Evolutionary conservation across 345 rosid genomes (phyloP).

Genomic region (Linum lewisii): DNA sequence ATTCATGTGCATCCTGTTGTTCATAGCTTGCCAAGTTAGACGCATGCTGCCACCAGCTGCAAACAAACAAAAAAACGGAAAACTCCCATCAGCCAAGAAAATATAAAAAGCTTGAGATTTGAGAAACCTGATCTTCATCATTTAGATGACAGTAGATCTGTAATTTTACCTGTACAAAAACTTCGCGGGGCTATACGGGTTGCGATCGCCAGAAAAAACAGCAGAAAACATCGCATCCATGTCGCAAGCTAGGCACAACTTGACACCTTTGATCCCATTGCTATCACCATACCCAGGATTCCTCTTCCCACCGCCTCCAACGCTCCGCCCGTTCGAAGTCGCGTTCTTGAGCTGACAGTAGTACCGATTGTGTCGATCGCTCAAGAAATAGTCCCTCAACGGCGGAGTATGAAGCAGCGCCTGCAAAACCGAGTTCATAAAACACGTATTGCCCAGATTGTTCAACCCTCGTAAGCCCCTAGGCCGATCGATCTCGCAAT

Average conservation of each 20-base stretch:
- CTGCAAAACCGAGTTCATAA: constrained; percentile 90
- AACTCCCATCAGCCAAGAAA: neutral
- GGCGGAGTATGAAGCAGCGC: constrained; percentile 85
- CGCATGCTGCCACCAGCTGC: constrained; percentile 98
- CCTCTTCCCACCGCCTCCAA: constrained; percentile 22
- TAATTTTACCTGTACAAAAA: constrained; percentile 85
- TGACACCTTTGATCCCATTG: constrained; percentile 7
- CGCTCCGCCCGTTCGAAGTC: constrained; percentile 7
- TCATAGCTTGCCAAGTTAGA: constrained; percentile 68
- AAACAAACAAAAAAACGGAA: neutral
- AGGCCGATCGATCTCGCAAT: constrained; percentile 24
- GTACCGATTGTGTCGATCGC: constrained; percentile 56
- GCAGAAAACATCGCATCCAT: constrained; percentile 57
- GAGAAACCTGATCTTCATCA: too few species aligned
- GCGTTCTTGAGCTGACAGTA: constrained; percentile 32
- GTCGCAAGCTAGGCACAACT: constrained; percentile 66
- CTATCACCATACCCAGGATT: constrained; percentile 10
- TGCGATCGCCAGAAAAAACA: constrained; percentile 63
- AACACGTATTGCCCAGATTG: constrained; percentile 82
- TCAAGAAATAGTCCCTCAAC: constrained; percentile 62
- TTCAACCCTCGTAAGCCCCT: constrained; percentile 78
- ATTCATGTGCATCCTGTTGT: constrained; percentile 96
- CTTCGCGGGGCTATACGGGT: constrained; percentile 81
- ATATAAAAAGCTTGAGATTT: too few species aligned
- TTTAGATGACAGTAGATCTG: too few species aligned